Evolutionary conservation across 345 rosid species (phyloP).

Genomic region (Hibiscus tridactylites): DNA sequence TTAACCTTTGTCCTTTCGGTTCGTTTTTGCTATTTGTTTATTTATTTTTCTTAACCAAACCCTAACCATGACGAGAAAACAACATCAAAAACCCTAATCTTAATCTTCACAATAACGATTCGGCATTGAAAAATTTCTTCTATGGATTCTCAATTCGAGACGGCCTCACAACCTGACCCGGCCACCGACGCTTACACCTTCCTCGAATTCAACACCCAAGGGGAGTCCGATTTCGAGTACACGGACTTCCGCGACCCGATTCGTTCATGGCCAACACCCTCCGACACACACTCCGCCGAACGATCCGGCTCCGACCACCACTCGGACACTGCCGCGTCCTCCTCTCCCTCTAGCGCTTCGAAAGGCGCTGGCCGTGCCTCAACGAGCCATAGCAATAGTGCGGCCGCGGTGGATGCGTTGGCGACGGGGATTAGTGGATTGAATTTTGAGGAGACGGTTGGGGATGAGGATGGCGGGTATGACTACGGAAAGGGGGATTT

Average conservation of each 20-base stretch:
- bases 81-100: slow-evolving; percentile 23
- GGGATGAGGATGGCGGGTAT: slow-evolving; percentile 65
- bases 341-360: slow-evolving; percentile 37
- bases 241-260: slow-evolving; percentile 76
- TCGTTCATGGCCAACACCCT: slow-evolving; percentile 83
- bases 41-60: slow-evolving; percentile 6
- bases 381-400: slow-evolving; percentile 18
- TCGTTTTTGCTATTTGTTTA: neutral
- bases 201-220: slow-evolving; percentile 93
- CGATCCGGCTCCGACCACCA: slow-evolving; percentile 41
- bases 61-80: slow-evolving; percentile 16
- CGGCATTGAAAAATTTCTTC: neutral
- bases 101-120: neutral
- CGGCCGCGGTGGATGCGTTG: slow-evolving; percentile 58
- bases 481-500: slow-evolving; percentile 77
- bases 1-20: neutral
- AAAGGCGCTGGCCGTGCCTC: slow-evolving; percentile 36
- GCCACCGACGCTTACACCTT: slow-evolving; percentile 82
- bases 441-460: slow-evolving; percentile 83
- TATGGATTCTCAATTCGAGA: slow-evolving; percentile 87
- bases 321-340: slow-evolving; percentile 42
- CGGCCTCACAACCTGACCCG: slow-evolving; percentile 94
- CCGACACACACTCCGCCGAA: slow-evolving; percentile 56
- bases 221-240: slow-evolving; percentile 95
- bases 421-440: slow-evolving; percentile 70